Conservation (phyloP, 805 yeast genomes). For the Suhomyces prunicola region DNA sequence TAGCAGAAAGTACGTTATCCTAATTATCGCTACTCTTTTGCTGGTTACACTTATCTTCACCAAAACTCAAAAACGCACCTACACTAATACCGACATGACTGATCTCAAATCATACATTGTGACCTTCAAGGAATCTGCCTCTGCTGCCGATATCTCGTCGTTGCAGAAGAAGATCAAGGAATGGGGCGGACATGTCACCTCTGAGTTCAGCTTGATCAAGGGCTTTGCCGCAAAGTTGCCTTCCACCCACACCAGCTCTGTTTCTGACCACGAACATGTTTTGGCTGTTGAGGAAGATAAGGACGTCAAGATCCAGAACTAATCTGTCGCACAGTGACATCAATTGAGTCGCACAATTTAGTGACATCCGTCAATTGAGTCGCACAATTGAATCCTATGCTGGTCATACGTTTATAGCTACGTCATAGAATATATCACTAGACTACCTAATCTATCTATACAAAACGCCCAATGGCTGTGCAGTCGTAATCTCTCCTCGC, state of each 20-base stretch:
- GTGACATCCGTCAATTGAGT: too few species aligned
- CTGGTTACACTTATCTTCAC: constrained; percentile 1
- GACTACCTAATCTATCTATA: too few species aligned
- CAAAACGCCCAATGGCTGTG: too few species aligned
- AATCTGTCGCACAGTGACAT: too few species aligned
- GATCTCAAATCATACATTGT: constrained; percentile 37
- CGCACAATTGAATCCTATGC: neutral
- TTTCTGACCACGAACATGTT: constrained; percentile 50
- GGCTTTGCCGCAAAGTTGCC: constrained; percentile 66
- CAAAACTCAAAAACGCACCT: neutral
- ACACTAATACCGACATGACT: constrained; percentile 18
- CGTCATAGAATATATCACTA: neutral
- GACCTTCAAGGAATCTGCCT: constrained; percentile 45
- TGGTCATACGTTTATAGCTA: neutral
- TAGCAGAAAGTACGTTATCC: constrained; percentile 2
- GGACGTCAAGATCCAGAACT: constrained; percentile 49
- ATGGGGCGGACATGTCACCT: constrained; percentile 59
- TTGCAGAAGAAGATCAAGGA: constrained; percentile 49
- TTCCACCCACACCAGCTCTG: constrained; percentile 43
- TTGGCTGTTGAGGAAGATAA: constrained; percentile 64
- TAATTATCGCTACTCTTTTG: constrained; percentile 6
- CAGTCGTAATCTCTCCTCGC: too few species aligned
- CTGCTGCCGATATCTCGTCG: constrained; percentile 35
- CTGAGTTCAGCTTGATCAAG: constrained; percentile 62
- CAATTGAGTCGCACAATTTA: neutral